Evolutionary conservation across 306 rosid genomes (phyloP).

Genomic region (Pterocarpus santalinus): DNA sequence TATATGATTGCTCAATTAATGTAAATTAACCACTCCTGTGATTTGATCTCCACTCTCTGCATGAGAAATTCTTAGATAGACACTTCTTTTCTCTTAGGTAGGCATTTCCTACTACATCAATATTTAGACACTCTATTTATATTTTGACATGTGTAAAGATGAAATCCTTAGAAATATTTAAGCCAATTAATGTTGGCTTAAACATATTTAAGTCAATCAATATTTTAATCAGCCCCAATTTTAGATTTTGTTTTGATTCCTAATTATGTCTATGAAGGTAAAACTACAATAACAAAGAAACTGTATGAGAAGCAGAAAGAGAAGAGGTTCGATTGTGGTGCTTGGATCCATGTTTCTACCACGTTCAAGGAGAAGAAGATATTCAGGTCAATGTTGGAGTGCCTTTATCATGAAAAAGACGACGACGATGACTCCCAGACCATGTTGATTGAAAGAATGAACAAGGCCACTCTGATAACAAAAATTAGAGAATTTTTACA

Average conservation of each 20-base stretch:
- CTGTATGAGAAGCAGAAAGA: conserved; percentile 7
- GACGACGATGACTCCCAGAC: background rate
- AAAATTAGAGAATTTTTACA: background rate
- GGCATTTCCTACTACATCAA: too few relatives aligned
- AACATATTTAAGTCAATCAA: too few relatives aligned
- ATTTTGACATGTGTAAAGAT: too few relatives aligned
- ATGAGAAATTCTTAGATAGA: too few relatives aligned
- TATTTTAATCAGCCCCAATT: background rate
- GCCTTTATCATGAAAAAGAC: background rate
- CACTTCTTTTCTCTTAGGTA: too few relatives aligned
- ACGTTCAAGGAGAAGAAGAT: background rate
- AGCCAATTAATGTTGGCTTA: too few relatives aligned
- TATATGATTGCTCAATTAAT: too few relatives aligned
- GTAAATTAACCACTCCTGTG: too few relatives aligned
- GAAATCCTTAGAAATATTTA: too few relatives aligned
- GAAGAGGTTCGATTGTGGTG: background rate
- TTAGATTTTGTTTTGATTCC: background rate
- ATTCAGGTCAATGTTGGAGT: background rate
- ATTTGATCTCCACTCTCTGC: too few relatives aligned
- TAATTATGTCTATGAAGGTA: background rate
- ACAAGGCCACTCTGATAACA: background rate
- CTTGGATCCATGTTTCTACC: conserved; percentile 13
- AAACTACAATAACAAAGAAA: conserved; percentile 5
- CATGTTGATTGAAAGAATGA: background rate
- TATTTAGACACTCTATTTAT: too few relatives aligned